Evolutionary conservation across 129 eudicot species (phyloP).

Genomic region (Flaveria trinervia): DNA sequence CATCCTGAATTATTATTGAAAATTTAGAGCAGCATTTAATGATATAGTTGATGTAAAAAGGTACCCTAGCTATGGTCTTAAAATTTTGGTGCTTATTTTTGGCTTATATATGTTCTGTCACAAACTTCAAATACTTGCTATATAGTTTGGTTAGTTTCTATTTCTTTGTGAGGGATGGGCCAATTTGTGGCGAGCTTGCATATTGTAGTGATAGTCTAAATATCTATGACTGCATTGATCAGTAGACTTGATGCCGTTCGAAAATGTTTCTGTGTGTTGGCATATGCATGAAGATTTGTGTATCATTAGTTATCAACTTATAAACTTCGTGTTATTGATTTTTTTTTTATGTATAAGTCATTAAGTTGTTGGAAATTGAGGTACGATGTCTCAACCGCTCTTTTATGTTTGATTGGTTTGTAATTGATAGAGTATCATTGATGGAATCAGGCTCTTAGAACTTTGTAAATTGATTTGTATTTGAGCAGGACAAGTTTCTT

Average conservation of each 20-base stretch:
- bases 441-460: background rate
- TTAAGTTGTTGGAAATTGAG: background rate
- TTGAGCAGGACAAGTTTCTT: constrained; percentile 10
- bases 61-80: background rate
- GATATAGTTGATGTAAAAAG: background rate
- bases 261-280: background rate
- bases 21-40: background rate
- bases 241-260: background rate
- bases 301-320: background rate
- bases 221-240: background rate
- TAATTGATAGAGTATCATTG: background rate
- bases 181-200: constrained; percentile 6
- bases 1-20: background rate
- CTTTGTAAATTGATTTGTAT: constrained; percentile 4
- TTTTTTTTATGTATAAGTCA: background rate
- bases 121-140: background rate
- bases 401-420: background rate
- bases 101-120: background rate
- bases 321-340: background rate
- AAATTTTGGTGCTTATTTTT: constrained; percentile 1
- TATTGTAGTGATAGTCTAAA: constrained; percentile 6
- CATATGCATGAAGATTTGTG: constrained; percentile 11
- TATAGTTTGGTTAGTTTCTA: background rate
- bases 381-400: background rate
- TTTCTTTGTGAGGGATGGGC: background rate